These are phyloP conservation scores for Claviceps fusiformis DNA, from an alignment of 2,329 filamentous ascomycete genomes.

Conservation along the genomic window DNA sequence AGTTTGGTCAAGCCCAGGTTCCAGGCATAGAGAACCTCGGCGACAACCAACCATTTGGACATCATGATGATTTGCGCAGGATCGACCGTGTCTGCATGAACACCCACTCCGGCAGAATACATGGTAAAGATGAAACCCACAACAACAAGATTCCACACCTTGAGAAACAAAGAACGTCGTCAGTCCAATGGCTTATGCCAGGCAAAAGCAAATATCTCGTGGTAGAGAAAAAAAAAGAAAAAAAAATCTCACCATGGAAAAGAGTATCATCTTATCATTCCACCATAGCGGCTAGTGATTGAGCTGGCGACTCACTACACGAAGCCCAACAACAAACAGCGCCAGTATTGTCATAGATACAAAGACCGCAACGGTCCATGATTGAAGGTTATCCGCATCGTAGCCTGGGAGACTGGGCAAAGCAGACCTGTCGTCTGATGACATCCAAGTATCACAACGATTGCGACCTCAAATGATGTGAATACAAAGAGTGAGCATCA, in stretches of 20 bases:
- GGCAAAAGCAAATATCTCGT: too few relatives aligned
- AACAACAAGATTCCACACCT: conserved; percentile 28
- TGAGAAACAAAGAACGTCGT: not conserved
- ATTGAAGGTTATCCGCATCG: conserved; percentile 22
- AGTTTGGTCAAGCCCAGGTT: conserved; percentile 37
- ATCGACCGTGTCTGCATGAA: conserved; percentile 28
- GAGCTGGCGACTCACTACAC: conserved; percentile 26
- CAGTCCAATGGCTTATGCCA: not conserved
- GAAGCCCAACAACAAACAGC: conserved; percentile 22
- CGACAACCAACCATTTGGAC: conserved; percentile 33
- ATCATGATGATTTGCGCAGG: conserved; percentile 25
- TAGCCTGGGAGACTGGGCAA: conserved; percentile 10
- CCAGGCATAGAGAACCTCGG: conserved; percentile 33
- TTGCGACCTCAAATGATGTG: not conserved
- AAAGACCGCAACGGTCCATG: conserved; percentile 26
- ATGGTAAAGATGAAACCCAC: conserved; percentile 35
- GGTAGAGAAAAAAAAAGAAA: not conserved
- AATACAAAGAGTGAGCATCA: not conserved
- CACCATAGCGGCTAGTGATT: conserved; percentile 30
- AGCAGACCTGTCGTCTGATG: conserved; percentile 6
- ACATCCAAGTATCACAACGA: not conserved
- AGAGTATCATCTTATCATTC: conserved; percentile 35
- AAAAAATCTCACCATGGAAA: conserved; percentile 27
- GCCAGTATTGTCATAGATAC: conserved; percentile 27
- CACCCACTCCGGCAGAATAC: conserved; percentile 31